A percentile compares a stretch with the other conserved stretches of the same genome.
These are phyloP conservation scores for Leucosporidium yakuticum DNA, from an alignment of 768 basidiomycete species.

Conservation along the genomic window DNA sequence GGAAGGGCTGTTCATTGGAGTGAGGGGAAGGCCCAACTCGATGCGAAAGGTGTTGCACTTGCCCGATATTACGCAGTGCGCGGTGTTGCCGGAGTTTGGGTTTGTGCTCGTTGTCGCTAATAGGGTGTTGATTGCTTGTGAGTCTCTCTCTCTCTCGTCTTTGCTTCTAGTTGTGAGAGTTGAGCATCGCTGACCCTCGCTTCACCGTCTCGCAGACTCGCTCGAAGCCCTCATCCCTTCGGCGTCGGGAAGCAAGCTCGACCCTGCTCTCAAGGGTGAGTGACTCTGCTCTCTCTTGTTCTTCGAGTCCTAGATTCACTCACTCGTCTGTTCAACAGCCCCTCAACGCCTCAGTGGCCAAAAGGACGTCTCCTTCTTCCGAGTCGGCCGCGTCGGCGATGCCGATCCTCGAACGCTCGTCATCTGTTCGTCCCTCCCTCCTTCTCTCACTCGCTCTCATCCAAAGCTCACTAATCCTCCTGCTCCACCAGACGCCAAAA, in stretches of 20 bases:
- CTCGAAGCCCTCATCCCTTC: slow-evolving; percentile 95
- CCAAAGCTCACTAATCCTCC: background rate
- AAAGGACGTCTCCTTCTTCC: slow-evolving; percentile 93
- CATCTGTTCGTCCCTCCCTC: slow-evolving; percentile 48
- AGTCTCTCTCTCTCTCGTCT: background rate
- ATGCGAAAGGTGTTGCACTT: slow-evolving; percentile 89
- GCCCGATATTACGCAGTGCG: slow-evolving; percentile 89
- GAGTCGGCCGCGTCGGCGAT: slow-evolving; percentile 76
- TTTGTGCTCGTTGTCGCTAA: slow-evolving; percentile 89
- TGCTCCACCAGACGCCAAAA: slow-evolving; percentile 55
- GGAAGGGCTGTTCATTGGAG: slow-evolving; percentile 93
- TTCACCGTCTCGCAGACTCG: slow-evolving; percentile 45
- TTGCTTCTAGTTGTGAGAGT: background rate
- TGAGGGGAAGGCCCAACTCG: slow-evolving; percentile 78
- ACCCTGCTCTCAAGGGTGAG: slow-evolving; percentile 54
- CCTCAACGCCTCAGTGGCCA: slow-evolving; percentile 87
- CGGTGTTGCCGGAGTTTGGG: slow-evolving; percentile 91
- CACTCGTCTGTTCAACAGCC: slow-evolving; percentile 32
- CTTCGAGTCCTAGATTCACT: too few relatives aligned
- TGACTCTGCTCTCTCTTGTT: too few relatives aligned
- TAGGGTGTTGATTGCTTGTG: slow-evolving; percentile 69
- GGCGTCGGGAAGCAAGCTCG: slow-evolving; percentile 46
- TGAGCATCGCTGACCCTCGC: slow-evolving; percentile 45
- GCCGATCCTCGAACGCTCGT: slow-evolving; percentile 63
- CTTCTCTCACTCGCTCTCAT: background rate